Conservation (phyloP, 345 rosid genomes). For the Cochlearia excelsa region DNA sequence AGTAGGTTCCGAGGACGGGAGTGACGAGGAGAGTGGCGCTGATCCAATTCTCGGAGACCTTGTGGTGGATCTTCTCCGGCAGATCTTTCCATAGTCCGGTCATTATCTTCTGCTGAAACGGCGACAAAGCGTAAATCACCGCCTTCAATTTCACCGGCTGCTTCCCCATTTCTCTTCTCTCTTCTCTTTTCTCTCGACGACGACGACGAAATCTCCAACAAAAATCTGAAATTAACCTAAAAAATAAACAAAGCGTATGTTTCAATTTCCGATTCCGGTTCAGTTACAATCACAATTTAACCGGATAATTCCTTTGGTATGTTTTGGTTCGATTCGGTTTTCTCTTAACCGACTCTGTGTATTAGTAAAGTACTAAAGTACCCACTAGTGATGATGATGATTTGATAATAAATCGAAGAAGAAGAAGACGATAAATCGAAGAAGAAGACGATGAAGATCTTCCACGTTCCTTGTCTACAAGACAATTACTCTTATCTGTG, state of each 20-base stretch:
- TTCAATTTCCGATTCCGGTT: conserved; percentile 19
- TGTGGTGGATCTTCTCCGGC: conserved; percentile 71
- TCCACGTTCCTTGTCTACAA: conserved; percentile 68
- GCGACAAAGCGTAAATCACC: conserved; percentile 73
- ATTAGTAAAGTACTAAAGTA: no score
- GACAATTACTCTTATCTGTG: conserved; percentile 92
- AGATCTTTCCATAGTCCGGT: conserved; percentile 70
- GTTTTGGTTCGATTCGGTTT: conserved; percentile 5
- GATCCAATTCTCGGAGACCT: conserved; percentile 86
- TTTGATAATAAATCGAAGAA: not conserved
- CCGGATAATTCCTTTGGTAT: conserved; percentile 2
- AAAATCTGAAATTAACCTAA: conserved; percentile 14
- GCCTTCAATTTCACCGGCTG: conserved; percentile 81
- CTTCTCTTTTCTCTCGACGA: not conserved
- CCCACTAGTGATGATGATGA: no score
- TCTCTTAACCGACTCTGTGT: no score
- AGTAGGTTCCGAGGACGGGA: conserved; percentile 61
- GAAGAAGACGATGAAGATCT: conserved; percentile 53
- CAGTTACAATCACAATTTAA: not conserved
- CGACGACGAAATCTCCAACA: conserved; percentile 8
- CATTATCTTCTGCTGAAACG: conserved; percentile 82
- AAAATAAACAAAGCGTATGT: not conserved
- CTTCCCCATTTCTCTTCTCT: conserved; percentile 52
- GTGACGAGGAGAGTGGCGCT: conserved; percentile 60
- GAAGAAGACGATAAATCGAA: conserved; percentile 18